Evolutionary conservation across 2,329 filamentous ascomycete genomes (phyloP).

Genomic region (Oidium heveae): DNA sequence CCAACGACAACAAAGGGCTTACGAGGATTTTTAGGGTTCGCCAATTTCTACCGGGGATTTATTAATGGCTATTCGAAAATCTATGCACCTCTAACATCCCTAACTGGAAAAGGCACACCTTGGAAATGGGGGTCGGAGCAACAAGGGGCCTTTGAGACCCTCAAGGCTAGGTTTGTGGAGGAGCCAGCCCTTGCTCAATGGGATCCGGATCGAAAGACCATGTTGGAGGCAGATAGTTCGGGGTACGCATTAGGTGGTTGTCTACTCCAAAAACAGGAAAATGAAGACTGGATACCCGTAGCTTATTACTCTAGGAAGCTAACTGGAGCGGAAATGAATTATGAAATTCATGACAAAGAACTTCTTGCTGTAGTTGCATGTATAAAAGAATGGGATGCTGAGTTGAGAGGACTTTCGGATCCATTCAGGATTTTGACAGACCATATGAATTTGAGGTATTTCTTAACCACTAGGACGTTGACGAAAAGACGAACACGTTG

Average conservation of each 20-base stretch:
- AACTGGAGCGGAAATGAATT: not conserved
- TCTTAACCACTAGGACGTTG: not conserved
- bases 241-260: not conserved
- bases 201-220: not conserved
- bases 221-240: not conserved
- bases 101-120: not conserved
- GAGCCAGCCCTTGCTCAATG: not conserved
- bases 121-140: not conserved
- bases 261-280: not conserved
- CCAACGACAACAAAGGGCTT: not conserved
- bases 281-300: not conserved
- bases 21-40: not conserved
- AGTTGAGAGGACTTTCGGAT: not conserved
- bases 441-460: not conserved
- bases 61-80: not conserved
- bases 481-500: not conserved
- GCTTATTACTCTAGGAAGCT: not conserved
- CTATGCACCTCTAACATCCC: not conserved
- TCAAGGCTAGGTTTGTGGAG: not conserved
- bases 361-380: not conserved
- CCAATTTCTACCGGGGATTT: not conserved
- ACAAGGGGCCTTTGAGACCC: not conserved
- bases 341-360: not conserved
- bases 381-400: not conserved
- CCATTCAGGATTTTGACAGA: not conserved